Evolutionary conservation across 2,329 filamentous ascomycete species (phyloP).

Genomic region (Fusarium pseudocircinatum): DNA sequence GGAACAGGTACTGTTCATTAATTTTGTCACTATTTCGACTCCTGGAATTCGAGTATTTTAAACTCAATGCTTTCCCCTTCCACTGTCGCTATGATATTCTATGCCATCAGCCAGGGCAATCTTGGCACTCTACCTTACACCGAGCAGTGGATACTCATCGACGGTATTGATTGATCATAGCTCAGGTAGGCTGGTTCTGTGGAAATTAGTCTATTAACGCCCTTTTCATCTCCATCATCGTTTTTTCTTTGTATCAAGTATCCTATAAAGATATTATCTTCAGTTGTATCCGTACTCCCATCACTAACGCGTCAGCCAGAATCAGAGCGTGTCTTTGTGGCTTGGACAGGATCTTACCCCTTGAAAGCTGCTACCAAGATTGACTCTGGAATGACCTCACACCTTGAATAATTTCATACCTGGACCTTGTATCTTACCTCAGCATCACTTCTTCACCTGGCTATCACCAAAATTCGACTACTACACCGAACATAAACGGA

Average conservation of each 20-base stretch:
- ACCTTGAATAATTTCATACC: not conserved
- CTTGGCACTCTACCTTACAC: constrained; percentile 13
- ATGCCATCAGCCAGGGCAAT: not conserved
- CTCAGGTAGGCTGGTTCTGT: constrained; percentile 15
- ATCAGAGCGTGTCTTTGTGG: not conserved
- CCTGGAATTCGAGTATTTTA: constrained; percentile 6
- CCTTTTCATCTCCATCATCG: not conserved
- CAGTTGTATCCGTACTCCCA: not conserved
- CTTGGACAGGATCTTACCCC: constrained; percentile 17
- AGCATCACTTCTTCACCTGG: not conserved
- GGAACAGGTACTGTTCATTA: not conserved
- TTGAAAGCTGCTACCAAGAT: constrained; percentile 1
- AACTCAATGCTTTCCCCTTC: not conserved
- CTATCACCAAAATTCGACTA: constrained; percentile 2
- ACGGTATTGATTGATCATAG: constrained; percentile 18
- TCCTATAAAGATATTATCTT: not conserved
- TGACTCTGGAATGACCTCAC: constrained; percentile 36
- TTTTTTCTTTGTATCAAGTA: not conserved
- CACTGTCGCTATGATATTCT: not conserved
- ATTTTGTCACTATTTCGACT: not conserved
- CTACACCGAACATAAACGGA: not conserved
- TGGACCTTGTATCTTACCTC: constrained; percentile 4
- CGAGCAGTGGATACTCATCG: constrained; percentile 23
- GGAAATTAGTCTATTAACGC: constrained; percentile 25
- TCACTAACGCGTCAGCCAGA: constrained; percentile 1